Evolutionary conservation across 2,329 filamentous ascomycete genomes (phyloP), one percentile per base, ranked within the genome.

Genomic region (Fusarium anguioides): DNA sequence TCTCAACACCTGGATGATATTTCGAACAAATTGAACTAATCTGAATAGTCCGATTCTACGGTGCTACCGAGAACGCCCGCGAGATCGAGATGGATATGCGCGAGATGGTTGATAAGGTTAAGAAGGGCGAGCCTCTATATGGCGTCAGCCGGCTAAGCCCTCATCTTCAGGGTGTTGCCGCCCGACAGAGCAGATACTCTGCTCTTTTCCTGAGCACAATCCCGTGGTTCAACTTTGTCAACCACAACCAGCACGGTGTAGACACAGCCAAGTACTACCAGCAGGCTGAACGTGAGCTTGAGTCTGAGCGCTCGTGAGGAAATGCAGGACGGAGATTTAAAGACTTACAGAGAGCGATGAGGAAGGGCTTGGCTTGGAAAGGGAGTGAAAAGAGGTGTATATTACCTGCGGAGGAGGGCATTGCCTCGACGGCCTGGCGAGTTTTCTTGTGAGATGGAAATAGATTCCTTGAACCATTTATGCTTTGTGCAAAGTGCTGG

Each of bases 201-300:
- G 91, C 91, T 37, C 84, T 96, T 29, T 96, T 95, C 80, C 82
- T 92, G 69, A 91, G 94, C 76, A 88, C 95, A 53, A 82, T 99
- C 56, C 94, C 95, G 36, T 98, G 94, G 96, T 95, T 97, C 82
- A 99, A 99, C 84, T 91, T 99, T 81, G 95, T 97, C 76, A 98
- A 99, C 81, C 96, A 99, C 81, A 90, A 88, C 77, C 83, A 96
- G 87, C 96, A 99, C 79, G 96, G 96, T 72, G 92, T 99, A 60
- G 96, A 99, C 79, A 99, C 96, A 29, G 94, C 95, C 69, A 99
- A 99, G 84, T 99, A 99, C 83, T 99, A 97, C 81, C 90, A 91
- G 78, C 93, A 97, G 79, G 96, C 96, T 9, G 96, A 99, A 85
- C 86, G 90, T 78, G 96, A 99, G 80, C 81, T 99, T 74, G 96